A percentile compares a stretch with the other conserved stretches of the same genome.
Conservation (phyloP, 352 stramenopile genomes). For the Phytophthora litchii region DNA sequence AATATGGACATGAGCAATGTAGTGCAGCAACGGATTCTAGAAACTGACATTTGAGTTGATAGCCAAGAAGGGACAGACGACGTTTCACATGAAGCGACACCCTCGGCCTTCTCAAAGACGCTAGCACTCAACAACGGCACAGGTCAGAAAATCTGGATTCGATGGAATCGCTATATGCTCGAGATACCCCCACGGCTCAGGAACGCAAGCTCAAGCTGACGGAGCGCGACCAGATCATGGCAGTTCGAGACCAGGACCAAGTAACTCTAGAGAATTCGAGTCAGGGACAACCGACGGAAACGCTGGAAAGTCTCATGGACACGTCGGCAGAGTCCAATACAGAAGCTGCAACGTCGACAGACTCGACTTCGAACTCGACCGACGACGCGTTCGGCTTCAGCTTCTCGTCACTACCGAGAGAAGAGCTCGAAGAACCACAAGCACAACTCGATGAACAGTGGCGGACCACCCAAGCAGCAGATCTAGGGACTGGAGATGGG, state of each 20-base stretch:
- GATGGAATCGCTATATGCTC: constrained; percentile 46
- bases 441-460: constrained; percentile 23
- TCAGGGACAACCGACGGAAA: constrained; percentile 1
- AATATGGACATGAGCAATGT: too few species aligned
- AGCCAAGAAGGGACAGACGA: constrained; percentile 15
- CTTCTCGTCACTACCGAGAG: constrained; percentile 26
- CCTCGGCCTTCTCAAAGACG: constrained; percentile 4
- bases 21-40: constrained; percentile 2
- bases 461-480: constrained; percentile 1
- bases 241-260: constrained; percentile 11
- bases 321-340: not conserved
- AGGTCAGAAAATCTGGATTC: constrained; percentile 11
- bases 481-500: not conserved
- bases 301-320: not conserved
- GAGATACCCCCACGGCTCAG: constrained; percentile 32
- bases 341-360: not conserved
- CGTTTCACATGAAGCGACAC: constrained; percentile 19
- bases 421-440: constrained; percentile 17
- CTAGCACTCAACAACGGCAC: constrained; percentile 18
- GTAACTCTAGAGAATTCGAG: constrained; percentile 2
- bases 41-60: constrained; percentile 6
- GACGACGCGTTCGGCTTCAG: constrained; percentile 37
- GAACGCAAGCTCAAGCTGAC: constrained; percentile 26
- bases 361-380: constrained; percentile 4
- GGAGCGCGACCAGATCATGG: constrained; percentile 10